Percentiles rank a stretch among this genome's conserved stretches.
Conservation (phyloP, 345 rosid genomes). For the thale cress (Arabidopsis thaliana) region DNA sequence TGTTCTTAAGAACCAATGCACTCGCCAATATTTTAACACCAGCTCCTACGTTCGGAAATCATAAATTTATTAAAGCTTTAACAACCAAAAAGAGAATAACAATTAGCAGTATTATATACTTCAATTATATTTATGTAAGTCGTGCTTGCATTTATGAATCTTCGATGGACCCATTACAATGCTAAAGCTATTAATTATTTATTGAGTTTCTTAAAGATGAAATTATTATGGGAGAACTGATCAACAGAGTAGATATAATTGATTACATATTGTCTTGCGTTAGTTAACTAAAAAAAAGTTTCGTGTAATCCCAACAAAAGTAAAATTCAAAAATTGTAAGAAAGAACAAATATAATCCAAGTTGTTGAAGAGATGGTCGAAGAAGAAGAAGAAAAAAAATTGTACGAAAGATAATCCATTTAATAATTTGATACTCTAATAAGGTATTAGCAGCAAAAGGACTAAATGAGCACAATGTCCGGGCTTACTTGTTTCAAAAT, state of each 20-base stretch:
- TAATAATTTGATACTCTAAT: neutral
- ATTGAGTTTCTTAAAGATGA: neutral
- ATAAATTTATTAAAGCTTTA: too few relatives aligned
- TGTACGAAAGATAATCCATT: neutral
- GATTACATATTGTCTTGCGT: neutral
- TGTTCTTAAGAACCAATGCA: neutral
- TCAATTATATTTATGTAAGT: neutral
- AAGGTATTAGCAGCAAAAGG: neutral
- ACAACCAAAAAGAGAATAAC: too few relatives aligned
- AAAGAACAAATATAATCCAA: neutral
- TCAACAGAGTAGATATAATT: neutral
- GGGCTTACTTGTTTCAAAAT: neutral
- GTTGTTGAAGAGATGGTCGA: neutral
- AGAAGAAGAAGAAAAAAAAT: neutral
- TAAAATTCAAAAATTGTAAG: neutral
- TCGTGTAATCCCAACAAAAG: neutral
- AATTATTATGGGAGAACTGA: neutral
- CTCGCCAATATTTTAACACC: neutral
- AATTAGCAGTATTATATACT: neutral
- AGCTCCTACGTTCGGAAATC: too few relatives aligned
- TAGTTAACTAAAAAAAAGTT: too few relatives aligned
- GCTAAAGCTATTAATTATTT: slow-evolving; percentile 16
- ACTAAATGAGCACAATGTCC: neutral
- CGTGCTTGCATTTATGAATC: slow-evolving; percentile 41
- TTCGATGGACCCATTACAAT: slow-evolving; percentile 22